Evolutionary conservation across 2,329 filamentous ascomycete genomes (phyloP), one percentile per base, ranked within the genome.

Genomic region (Aspergillus unguis): DNA sequence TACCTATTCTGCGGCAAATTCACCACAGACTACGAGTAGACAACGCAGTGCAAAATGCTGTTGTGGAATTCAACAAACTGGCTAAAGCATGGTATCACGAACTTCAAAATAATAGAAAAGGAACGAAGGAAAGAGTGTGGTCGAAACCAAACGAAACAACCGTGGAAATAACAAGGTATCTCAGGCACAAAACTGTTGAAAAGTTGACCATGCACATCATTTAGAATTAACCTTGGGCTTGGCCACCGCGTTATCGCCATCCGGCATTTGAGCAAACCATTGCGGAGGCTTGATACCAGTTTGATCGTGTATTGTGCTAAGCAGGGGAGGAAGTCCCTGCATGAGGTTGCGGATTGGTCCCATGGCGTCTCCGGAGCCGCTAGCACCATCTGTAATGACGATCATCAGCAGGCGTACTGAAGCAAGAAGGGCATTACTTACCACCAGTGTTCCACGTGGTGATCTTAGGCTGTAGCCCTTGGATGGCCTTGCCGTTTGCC

Each of bases 281-380:
- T 82, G 82, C 1, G 90, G 90, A 5, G 92, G 83, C 1, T 81
- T 80, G 64, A 95, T 91, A 0, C 90, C 90, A 0, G 90, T 95
- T 77, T 95, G 90, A 55, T 95, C 90, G 62, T 94, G 86, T 64
- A 95, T 92, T 0, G 90, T 95, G 7, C 81, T 85, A 75, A 95
- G 85, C 23, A 95, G 78, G 4, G 90, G 90, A 33, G 90, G 90
- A 56, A 95, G 76, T 68, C 85, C 87, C 77, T 94, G 90, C 75
- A 94, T 92, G 35, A 95, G 80, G 61, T 92, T 92, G 59, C 88
- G 80, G 73, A 94, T 86, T 3, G 86, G 80, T 1, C 81, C 82
- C 26, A 79, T 75, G 6, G 79, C 71, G 53, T 88, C 85, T 50
- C 81, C 75, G 29, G 61, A 56, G 38, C 71, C 68, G 37, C 70